Base-by-base conservation (phyloP, 768 basidiomycete species). In the Xanthoconium stramineum region DNA sequence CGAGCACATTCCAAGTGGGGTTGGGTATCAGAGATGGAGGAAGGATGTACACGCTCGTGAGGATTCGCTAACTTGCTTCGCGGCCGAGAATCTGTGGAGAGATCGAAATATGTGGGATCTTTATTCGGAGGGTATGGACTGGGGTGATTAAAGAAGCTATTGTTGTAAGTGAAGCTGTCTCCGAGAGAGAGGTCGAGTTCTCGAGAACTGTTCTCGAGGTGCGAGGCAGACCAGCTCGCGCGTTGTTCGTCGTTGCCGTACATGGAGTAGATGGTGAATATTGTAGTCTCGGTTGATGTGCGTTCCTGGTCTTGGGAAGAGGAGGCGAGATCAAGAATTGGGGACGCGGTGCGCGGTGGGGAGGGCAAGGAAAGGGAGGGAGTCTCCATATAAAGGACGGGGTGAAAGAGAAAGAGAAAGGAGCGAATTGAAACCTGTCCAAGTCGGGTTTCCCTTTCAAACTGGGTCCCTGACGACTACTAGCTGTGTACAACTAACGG, bases 261-360 rank as follows among this genome's bases (percentile, higher is more conserved):
- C 90, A 91, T 91, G 47, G 88, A 90, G 69, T 91, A 93, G 54
- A 93, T 92, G 51, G 88, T 85, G 67, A 87, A 83, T 66, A 92
- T 88, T 13, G 89, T 83, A 47, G 86, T 83, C 63, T 89, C 89
- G 13, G 87, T 83, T 0, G 86, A 85, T 53, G 75, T 76, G 55
- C 84, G 80, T 19, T 77, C 79, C 62, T 74, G 74, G 49, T 75
- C 75, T 20, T 60, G 60, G 10, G 33, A 7, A 19, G 53, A 6
- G 15, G 17, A 8, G 33, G 53, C 1, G 17, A 14, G 46, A 35
- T 50, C 50, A 17, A 20, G 49, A 10, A 72, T 61, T 42, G 75
- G 66, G 52, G 72, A 67, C 28, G 72, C 67, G 12, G 70, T 61
- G 37, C 55, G 19, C 12, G 71, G 62, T 32, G 69, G 61, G n/a